A percentile compares a stretch with the other conserved stretches of the same genome.
These are phyloP conservation scores for Fusarium pininemorale DNA, from an alignment of 2,329 filamentous ascomycete genomes.

Conservation along the genomic window DNA sequence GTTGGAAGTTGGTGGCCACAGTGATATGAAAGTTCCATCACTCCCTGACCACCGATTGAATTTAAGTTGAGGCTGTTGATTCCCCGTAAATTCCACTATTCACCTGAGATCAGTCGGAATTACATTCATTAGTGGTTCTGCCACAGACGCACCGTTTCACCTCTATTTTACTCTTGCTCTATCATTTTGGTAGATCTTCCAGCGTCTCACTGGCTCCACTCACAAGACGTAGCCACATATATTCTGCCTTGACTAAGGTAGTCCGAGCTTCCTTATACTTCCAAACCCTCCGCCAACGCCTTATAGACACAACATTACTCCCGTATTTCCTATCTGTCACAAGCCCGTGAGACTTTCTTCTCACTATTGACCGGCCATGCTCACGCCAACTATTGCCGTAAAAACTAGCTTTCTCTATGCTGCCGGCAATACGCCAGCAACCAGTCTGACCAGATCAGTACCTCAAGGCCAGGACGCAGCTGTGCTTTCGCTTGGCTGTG, in stretches of 20 bases:
- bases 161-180: background rate
- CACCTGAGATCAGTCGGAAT: no score
- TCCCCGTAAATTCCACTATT: background rate
- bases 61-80: background rate
- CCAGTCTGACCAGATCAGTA: slow-evolving; percentile 57
- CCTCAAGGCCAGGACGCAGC: slow-evolving; percentile 60
- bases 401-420: slow-evolving; percentile 53
- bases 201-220: slow-evolving; percentile 15
- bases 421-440: slow-evolving; percentile 64
- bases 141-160: background rate
- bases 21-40: background rate
- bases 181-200: background rate
- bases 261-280: background rate
- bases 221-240: background rate
- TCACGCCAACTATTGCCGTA: slow-evolving; percentile 49
- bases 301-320: background rate
- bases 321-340: background rate
- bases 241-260: background rate
- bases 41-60: background rate
- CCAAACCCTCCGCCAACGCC: background rate
- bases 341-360: no score
- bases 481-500: slow-evolving; percentile 64
- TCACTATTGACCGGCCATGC: slow-evolving; percentile 42
- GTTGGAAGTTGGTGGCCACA: background rate
- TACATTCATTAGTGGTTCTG: no score